These are phyloP conservation scores for Caryopteris hybrid DNA, from an alignment of 305 asterid species.

Conservation along the genomic window DNA sequence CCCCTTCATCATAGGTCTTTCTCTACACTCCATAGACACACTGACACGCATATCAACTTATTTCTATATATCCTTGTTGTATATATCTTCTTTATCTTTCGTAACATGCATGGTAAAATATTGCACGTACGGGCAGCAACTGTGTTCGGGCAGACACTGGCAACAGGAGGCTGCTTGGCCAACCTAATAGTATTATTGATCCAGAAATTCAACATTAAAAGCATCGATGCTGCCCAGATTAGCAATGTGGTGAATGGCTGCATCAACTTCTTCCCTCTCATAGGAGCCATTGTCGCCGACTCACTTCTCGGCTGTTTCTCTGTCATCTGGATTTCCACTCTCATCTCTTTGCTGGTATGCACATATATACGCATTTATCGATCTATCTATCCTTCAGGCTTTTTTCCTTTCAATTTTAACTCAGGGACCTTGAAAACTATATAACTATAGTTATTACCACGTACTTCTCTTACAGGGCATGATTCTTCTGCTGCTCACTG, in stretches of 20 bases:
- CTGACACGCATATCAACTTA: too few species aligned
- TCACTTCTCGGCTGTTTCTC: conserved; percentile 43
- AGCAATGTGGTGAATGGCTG: conserved; percentile 32
- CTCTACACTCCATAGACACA: too few species aligned
- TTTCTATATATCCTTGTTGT: too few species aligned
- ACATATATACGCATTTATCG: neutral
- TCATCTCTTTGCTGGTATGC: conserved; percentile 35
- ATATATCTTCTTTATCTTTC: too few species aligned
- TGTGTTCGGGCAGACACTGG: conserved; percentile 31
- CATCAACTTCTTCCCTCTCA: conserved; percentile 36
- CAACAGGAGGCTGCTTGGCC: conserved; percentile 38
- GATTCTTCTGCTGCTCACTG: conserved; percentile 33
- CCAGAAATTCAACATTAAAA: conserved; percentile 36
- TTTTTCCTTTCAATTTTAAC: too few species aligned
- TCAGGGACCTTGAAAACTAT: too few species aligned
- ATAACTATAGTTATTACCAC: too few species aligned
- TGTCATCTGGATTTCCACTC: conserved; percentile 42
- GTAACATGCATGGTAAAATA: too few species aligned
- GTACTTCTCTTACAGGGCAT: conserved; percentile 26
- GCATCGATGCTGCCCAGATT: conserved; percentile 45
- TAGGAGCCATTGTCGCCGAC: conserved; percentile 50
- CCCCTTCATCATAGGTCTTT: too few species aligned
- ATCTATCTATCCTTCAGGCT: too few species aligned
- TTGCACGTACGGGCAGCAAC: conserved; percentile 15
- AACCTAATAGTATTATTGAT: conserved; percentile 47